Evolutionary conservation across 768 basidiomycete genomes (phyloP), one percentile per base, ranked within the genome.

Genomic region (Suillus paluster): DNA sequence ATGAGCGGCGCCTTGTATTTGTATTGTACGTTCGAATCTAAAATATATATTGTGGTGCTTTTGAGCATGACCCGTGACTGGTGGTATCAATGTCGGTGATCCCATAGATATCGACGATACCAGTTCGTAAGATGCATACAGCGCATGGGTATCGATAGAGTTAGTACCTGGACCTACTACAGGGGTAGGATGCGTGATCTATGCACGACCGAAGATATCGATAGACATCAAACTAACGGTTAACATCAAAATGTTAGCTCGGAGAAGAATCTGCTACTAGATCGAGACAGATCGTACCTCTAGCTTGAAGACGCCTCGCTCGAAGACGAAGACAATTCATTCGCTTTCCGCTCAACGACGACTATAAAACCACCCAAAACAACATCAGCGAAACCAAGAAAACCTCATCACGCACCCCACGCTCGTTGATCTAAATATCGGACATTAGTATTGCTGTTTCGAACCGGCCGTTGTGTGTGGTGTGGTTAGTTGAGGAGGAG

Each of bases 361-460:
- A 85, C 84, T 25, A 21, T 3, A 9, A n/a, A n/a, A n/a, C n/a
- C n/a, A 12, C 17, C 56, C 12, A 34, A 19, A 19, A 57, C n/a
- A 30, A 30, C 30, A 30, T 30, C 30, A 36, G 48, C 27, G 38
- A 30, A 19, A 30, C n/a, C n/a, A 7, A 30, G 30, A 30, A 30
- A 30, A n/a, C n/a, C 30, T 30, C 30, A 30, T 30, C 10, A 80
- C 90, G 62, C 66, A 96, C 95, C 89, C 97, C 97, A 99, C 3
- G 89, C 80, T 68, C 94, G 80, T 34, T 97, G 83, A 72, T 99
- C 97, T 94, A n/a, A n/a, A n/a, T n/a, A 99, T 96, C 21, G 97
- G 97, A 81, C 97, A 99, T n/a, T n/a, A n/a, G n/a, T n/a, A n/a
- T 67, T 96, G 94, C 67, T 91, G 89, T 73, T 98, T 98, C 36